Percentiles rank a stretch among this genome's conserved stretches.
Conservation (phyloP, 176 grass and related monocot species). For the Bothriochloa decipiens region DNA sequence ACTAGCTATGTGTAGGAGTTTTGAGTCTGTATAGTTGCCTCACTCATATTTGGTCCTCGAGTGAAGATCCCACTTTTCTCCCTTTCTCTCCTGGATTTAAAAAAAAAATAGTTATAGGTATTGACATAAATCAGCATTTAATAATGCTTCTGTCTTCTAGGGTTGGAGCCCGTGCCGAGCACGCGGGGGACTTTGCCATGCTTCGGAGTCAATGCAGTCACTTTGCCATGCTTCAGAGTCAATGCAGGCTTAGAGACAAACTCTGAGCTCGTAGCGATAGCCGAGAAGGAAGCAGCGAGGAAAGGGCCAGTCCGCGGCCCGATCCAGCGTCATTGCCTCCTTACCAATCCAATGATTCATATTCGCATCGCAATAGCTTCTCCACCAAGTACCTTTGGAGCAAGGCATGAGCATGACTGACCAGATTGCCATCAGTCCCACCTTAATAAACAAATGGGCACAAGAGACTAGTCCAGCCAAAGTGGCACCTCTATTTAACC, state of each 20-base stretch:
- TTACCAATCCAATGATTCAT: not conserved
- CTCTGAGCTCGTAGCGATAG: not conserved
- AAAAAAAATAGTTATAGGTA: no score
- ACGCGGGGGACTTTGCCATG: not conserved
- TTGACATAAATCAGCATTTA: no score
- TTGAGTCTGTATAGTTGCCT: no score
- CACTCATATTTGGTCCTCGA: no score
- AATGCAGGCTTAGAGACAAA: not conserved
- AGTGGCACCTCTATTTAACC: conserved; percentile 25
- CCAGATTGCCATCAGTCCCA: not conserved
- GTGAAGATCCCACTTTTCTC: no score
- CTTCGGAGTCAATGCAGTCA: no score
- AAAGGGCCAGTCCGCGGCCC: not conserved
- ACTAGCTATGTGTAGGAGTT: no score
- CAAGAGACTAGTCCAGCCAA: not conserved
- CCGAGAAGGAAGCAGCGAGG: conserved; percentile 1
- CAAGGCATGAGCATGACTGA: not conserved
- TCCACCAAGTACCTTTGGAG: conserved; percentile 16
- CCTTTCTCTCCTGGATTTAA: no score
- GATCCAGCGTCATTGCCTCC: not conserved
- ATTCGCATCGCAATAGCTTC: conserved; percentile 10
- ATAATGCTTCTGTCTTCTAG: no score
- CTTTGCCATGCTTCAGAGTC: not conserved
- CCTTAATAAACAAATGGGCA: conserved; percentile 26
- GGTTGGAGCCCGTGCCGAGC: no score